Evolutionary conservation across 805 yeast species (phyloP), one percentile per base, ranked within the genome.

Genomic region (Lipomyces spencermartinsiae): DNA sequence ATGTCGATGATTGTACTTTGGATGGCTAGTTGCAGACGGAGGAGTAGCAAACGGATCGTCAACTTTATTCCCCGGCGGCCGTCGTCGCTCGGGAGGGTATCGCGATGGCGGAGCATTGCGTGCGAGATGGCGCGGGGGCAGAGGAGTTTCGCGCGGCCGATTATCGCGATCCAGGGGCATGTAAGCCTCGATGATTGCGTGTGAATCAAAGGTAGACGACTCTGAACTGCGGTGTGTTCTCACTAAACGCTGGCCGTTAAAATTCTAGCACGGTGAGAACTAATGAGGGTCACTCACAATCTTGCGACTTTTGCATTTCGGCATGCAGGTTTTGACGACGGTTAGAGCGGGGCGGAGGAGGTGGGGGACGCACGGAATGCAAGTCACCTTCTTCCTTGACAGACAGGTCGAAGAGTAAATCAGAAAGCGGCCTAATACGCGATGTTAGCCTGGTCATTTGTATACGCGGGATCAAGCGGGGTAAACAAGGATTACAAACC

Each of bases 381-480:
- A 31, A n/a, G 31, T 7, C 49, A 12, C 31, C 55, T 31, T 43
- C 34, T 31, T 59, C 56, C 55, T 9, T 61, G 62, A 65, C n/a
- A 12, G 59, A 60, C n/a, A 66, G 61, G 34, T 63, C 62, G 58
- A 56, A 33, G 29, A 66, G 64, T 51, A 65, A 63, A 39, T 64
- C 67, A 0, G 69, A 60, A 56, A 65, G 65, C 12, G 59, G 61
- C 29, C 67, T 62, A 19, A 56, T 34, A 14, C 9, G 34, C 7
- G 57, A 54, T n/a, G 34, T 31, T 29, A 54, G 31, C 19, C 16
- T n/a, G 2, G 29, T 59, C 7, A 4, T 59, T 59, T 14, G 33
- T 16, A 8, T 6, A 59, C 37, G 8, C 7, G 19, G 49, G 49
- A 43, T 34, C 35, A 22, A 8, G n/a, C 31, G 34, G 56, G 56